Evolutionary conservation across 2,329 filamentous ascomycete genomes (phyloP), one percentile per base, ranked within the genome.

Genomic region (Corinectria fuckeliana): DNA sequence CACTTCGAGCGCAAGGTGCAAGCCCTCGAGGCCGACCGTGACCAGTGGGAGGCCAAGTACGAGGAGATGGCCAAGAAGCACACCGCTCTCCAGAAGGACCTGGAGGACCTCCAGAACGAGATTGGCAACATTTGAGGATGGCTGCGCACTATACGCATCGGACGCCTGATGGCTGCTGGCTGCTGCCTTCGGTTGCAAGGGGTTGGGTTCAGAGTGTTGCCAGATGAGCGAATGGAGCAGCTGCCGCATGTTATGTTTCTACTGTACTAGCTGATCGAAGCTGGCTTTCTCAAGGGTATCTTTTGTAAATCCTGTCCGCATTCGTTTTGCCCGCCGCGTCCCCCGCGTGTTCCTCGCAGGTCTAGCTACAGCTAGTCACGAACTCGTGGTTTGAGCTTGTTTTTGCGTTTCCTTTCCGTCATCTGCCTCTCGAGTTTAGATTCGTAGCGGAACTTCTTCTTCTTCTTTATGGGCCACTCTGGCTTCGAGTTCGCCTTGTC

Each of bases 1-100:
- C 94, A 99, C 84, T 98, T 94, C 81, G 95, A 99, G 85, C 95
- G 95, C 82, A 98, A 98, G 86, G 95, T 98, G 71, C 92, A 97
- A 81, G 94, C 95, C 73, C 89, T 97, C 75, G 95, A 99, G 83
- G 84, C 87, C 75, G 88, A 93, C 77, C 91, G 92, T 73, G 93
- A 97, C 80, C 88, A 93, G 80, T 97, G 93, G 93, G 95, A 98
- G 85, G 77, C 85, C 80, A 98, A 99, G 85, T 98, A 96, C 82
- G 95, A 98, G 82, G 94, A 98, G 79, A 96, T 97, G 90, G 80
- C 89, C 72, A 91, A 93, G 88, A 96, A 97, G 83, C 91, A 96
- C 84, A 81, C 82, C 68, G 78, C 85, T 58, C 85, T 92, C 71
- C 89, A 96, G 85, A 94, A 94, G 85, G 93, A 97, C 78, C 83